Evolutionary conservation across 495 filamentous ascomycete species (phyloP).

Genomic region (Niebla homalea): DNA sequence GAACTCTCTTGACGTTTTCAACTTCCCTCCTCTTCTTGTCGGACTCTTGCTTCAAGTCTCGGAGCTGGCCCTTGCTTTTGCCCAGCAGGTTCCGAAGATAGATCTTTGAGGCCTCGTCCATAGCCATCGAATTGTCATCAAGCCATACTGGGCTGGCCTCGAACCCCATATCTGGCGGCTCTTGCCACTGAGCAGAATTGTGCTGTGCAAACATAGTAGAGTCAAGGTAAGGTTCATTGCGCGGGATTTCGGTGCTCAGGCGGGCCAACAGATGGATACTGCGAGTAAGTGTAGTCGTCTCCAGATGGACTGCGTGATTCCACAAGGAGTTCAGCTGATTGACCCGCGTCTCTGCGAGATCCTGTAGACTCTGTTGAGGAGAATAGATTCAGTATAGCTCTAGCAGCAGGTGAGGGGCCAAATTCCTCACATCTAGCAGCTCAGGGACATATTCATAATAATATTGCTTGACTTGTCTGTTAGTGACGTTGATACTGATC

Average conservation of each 20-base stretch:
- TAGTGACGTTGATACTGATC: slow-evolving; percentile 87
- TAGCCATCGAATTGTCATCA: slow-evolving; percentile 72
- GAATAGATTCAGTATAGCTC: slow-evolving; percentile 1
- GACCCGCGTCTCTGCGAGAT: slow-evolving; percentile 79
- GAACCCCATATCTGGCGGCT: slow-evolving; percentile 71
- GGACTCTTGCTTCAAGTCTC: slow-evolving; percentile 62
- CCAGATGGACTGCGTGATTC: slow-evolving; percentile 66
- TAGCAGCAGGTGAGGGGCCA: slow-evolving; percentile 4
- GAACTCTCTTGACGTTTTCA: slow-evolving; percentile 53
- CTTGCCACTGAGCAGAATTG: slow-evolving; percentile 67
- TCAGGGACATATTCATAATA: slow-evolving; percentile 95
- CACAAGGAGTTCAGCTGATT: slow-evolving; percentile 73
- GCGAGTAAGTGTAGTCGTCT: slow-evolving; percentile 54
- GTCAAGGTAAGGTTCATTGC: slow-evolving; percentile 79
- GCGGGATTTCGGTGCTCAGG: slow-evolving; percentile 66
- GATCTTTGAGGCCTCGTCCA: slow-evolving; percentile 72
- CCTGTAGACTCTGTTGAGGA: slow-evolving; percentile 53
- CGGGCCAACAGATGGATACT: slow-evolving; percentile 57
- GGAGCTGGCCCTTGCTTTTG: slow-evolving; percentile 74
- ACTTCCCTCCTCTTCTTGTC: slow-evolving; percentile 78
- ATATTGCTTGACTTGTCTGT: slow-evolving; percentile 91
- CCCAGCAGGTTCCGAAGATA: slow-evolving; percentile 83
- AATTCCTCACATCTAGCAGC: slow-evolving; percentile 61
- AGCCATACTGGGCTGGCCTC: slow-evolving; percentile 97
- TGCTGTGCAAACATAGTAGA: slow-evolving; percentile 96